A percentile compares a stretch with the other conserved stretches of the same genome.
Evolutionary conservation across 148 eudicot species (phyloP).

Genomic region (Diospyros kaki): DNA sequence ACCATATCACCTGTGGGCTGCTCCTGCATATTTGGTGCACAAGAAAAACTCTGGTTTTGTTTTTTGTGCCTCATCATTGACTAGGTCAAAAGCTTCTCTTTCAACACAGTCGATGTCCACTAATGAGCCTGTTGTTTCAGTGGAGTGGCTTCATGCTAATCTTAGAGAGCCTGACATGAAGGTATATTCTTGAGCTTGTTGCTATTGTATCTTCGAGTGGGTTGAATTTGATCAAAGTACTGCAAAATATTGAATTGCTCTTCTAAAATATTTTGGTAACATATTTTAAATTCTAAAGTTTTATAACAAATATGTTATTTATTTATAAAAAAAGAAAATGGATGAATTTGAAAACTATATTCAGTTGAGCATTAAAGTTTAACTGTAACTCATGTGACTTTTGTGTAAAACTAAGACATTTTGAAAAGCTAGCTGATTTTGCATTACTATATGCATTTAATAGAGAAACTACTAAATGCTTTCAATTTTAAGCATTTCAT

Average conservation of each 20-base stretch:
- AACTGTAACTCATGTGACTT: neutral
- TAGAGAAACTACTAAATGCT: neutral
- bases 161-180: conserved; percentile 69
- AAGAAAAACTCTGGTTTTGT: conserved; percentile 24
- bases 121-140: conserved; percentile 87
- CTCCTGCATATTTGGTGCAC: conserved; percentile 24
- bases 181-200: conserved; percentile 35
- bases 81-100: conserved; percentile 34
- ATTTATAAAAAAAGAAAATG: neutral
- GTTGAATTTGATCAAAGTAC: no score
- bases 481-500: no score
- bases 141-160: conserved; percentile 91
- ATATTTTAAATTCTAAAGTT: no score
- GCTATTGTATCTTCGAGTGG: neutral
- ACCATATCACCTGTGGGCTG: conserved; percentile 13
- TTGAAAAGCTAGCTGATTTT: neutral
- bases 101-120: conserved; percentile 53
- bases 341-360: neutral
- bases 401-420: neutral
- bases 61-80: conserved; percentile 33
- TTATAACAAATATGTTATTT: no score
- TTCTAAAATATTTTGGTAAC: no score
- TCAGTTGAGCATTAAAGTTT: neutral
- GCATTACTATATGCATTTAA: neutral
- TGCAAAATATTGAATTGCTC: no score